Evolutionary conservation across 129 eudicot genomes (phyloP).

Genomic region (Dittrichia graveolens): DNA sequence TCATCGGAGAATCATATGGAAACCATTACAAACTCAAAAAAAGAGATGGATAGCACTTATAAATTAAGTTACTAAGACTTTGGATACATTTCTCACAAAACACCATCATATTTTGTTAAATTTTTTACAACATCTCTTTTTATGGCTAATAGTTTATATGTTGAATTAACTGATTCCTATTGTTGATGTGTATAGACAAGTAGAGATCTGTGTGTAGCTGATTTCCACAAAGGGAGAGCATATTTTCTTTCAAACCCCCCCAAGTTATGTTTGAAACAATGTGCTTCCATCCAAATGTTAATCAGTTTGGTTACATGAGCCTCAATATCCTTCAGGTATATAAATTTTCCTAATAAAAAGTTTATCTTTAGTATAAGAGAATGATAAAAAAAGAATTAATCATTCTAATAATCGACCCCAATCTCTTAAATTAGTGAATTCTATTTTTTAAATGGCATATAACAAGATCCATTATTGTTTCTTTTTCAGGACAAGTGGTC

Average conservation of each 20-base stretch:
- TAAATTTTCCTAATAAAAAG: background rate
- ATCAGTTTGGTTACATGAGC: slow-evolving; percentile 79
- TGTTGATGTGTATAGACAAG: slow-evolving; percentile 52
- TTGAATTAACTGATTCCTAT: slow-evolving; percentile 8
- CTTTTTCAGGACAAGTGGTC: slow-evolving; percentile 86
- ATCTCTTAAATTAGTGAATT: background rate
- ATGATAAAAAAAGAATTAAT: background rate
- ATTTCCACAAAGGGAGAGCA: slow-evolving; percentile 92
- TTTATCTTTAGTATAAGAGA: background rate
- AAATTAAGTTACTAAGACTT: background rate
- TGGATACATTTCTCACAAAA: slow-evolving; percentile 2
- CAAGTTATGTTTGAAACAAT: slow-evolving; percentile 79
- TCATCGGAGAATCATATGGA: background rate
- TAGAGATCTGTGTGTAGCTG: slow-evolving; percentile 80
- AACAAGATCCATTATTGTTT: background rate
- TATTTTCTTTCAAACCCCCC: slow-evolving; percentile 90
- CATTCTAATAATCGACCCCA: background rate
- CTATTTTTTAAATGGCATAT: background rate
- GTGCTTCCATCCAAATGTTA: slow-evolving; percentile 91
- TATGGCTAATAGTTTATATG: background rate
- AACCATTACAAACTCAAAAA: too few species aligned
- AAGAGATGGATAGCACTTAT: too few species aligned
- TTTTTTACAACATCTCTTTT: slow-evolving; percentile 3
- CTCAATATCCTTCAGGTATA: slow-evolving; percentile 86
- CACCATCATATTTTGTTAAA: background rate